Percentiles rank a stretch among this genome's conserved stretches.
These are phyloP conservation scores for Boletus sp. DNA, from an alignment of 768 basidiomycete genomes.

Conservation along the genomic window DNA sequence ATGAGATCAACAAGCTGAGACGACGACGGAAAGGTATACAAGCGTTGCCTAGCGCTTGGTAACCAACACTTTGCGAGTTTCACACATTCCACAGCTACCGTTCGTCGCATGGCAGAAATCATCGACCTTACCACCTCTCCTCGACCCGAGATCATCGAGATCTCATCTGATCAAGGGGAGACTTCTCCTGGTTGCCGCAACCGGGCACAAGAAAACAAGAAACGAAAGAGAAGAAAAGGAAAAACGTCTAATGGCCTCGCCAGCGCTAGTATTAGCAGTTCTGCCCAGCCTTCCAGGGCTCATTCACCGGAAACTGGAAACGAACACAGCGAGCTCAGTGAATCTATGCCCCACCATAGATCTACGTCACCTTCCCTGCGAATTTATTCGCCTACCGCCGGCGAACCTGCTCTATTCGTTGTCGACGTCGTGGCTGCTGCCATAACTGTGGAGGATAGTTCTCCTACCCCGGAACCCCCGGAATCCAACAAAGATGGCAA, in stretches of 20 bases:
- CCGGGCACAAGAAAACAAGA: conserved; percentile 17
- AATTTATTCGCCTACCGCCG: conserved; percentile 14
- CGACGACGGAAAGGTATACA: too few relatives aligned
- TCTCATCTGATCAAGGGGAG: conserved; percentile 25
- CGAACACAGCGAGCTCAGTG: conserved; percentile 1
- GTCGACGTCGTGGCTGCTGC: conserved; percentile 46
- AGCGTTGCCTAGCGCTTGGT: background rate
- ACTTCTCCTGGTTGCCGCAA: conserved; percentile 1
- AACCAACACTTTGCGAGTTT: background rate
- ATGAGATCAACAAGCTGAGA: too few relatives aligned
- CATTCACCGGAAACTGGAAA: conserved; percentile 15
- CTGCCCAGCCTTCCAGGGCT: conserved; percentile 17
- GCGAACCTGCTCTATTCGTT: conserved; percentile 39
- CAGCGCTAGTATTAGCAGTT: conserved; percentile 13
- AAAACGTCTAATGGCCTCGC: conserved; percentile 18
- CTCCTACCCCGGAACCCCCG: conserved; percentile 6
- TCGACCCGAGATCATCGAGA: conserved; percentile 28
- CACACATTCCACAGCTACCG: background rate
- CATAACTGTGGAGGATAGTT: conserved; percentile 25
- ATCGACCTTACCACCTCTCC: conserved; percentile 34
- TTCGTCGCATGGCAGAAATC: conserved; percentile 27
- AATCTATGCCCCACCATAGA: conserved; percentile 29
- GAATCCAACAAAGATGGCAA: conserved; percentile 17
- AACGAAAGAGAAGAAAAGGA: conserved; percentile 28
- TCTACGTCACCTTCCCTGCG: conserved; percentile 38